A percentile compares a stretch with the other conserved stretches of the same genome.
Conservation (phyloP, 1,139 yeast genomes). For the Kazachstania sp. region DNA sequence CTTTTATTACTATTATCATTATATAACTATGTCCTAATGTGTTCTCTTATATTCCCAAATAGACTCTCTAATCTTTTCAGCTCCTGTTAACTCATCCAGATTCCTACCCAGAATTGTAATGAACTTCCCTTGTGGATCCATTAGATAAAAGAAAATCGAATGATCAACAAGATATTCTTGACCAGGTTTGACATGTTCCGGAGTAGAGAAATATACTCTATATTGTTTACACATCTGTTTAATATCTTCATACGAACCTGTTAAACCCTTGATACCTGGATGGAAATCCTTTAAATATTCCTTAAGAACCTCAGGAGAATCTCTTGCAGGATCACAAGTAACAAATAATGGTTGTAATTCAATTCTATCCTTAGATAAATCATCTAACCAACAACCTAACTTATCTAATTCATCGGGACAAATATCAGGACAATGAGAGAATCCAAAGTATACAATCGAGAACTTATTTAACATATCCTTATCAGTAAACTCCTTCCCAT, state of each 20-base stretch:
- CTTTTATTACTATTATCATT: background rate
- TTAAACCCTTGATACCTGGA: constrained; percentile 78
- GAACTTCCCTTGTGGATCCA: constrained; percentile 96
- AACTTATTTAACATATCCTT: constrained; percentile 69
- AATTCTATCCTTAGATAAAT: constrained; percentile 45
- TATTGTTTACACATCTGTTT: constrained; percentile 79
- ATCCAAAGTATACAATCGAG: constrained; percentile 87
- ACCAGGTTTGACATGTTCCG: constrained; percentile 87
- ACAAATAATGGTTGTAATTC: constrained; percentile 78
- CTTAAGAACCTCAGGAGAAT: constrained; percentile 73
- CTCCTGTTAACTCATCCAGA: constrained; percentile 71
- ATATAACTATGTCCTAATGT: background rate
- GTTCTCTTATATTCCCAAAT: constrained; percentile 54
- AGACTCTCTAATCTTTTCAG: constrained; percentile 65
- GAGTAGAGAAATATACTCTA: constrained; percentile 93
- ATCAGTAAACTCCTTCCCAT: constrained; percentile 69
- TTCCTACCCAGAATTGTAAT: constrained; percentile 93
- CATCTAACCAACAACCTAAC: constrained; percentile 69
- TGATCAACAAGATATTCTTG: constrained; percentile 96
- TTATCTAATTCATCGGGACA: constrained; percentile 98
- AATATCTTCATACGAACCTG: constrained; percentile 82
- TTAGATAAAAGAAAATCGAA: constrained; percentile 88
- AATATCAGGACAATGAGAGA: constrained; percentile 95
- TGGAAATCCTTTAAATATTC: constrained; percentile 83
- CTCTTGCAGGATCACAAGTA: constrained; percentile 97